Conservation (phyloP, 1,139 yeast genomes). For the Scheffersomyces illinoinensis region DNA sequence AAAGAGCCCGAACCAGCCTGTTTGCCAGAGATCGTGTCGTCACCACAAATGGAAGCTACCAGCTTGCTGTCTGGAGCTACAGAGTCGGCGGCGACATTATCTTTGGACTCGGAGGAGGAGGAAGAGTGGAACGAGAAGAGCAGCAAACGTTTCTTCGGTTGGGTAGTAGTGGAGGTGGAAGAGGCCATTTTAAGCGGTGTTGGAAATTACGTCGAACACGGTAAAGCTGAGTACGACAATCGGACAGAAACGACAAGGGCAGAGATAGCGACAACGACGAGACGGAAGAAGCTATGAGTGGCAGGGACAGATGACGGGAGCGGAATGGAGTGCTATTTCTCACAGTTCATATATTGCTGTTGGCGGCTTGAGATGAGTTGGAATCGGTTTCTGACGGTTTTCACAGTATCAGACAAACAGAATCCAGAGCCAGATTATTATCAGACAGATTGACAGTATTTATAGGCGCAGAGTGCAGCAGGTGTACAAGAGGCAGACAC, state of each 20-base stretch:
- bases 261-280: not conserved
- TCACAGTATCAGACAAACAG: not conserved
- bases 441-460: not conserved
- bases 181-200: not conserved
- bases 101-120: slow-evolving; percentile 2
- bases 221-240: not conserved
- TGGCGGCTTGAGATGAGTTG: not conserved
- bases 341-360: not conserved
- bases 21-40: not conserved
- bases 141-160: slow-evolving; percentile 10
- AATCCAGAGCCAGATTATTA: not conserved
- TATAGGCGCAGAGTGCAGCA: not conserved
- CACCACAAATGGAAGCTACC: not conserved
- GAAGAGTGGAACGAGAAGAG: slow-evolving; percentile 9
- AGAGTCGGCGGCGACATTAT: not conserved
- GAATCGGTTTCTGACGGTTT: not conserved
- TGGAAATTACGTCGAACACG: not conserved
- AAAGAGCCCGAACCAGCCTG: not conserved
- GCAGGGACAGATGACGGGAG: not conserved
- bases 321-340: not conserved
- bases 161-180: not conserved
- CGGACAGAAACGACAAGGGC: not conserved
- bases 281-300: not conserved
- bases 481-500: not conserved
- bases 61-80: not conserved